Percentiles rank a stretch among this genome's conserved stretches.
Conservation (phyloP, 2,329 filamentous ascomycete genomes). For the Fusarium zealandicum region DNA sequence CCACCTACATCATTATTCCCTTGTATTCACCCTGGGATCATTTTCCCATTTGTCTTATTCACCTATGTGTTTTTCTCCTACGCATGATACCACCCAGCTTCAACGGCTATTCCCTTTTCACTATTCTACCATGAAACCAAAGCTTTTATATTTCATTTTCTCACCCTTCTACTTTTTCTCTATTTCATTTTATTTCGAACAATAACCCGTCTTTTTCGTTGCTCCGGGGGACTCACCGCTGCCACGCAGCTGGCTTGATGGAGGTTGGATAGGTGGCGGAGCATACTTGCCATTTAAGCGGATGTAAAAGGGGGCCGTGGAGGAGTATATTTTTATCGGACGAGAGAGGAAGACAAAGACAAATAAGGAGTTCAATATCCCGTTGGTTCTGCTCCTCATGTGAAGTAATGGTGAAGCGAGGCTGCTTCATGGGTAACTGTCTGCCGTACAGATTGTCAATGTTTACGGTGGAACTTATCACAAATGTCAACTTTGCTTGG, state of each 20-base stretch:
- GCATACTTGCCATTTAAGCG: slow-evolving; percentile 1
- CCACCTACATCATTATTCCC: slow-evolving; percentile 12
- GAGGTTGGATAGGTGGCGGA: slow-evolving; percentile 25
- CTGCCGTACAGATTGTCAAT: no score
- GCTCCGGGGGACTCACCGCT: slow-evolving; percentile 2
- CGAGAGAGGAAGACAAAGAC: slow-evolving; percentile 25
- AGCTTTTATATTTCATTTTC: slow-evolving; percentile 5
- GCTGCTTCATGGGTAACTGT: no score
- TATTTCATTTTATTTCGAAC: neutral
- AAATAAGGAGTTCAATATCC: slow-evolving; percentile 6
- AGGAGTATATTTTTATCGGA: slow-evolving; percentile 12
- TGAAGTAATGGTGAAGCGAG: neutral
- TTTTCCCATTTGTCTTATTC: slow-evolving; percentile 30
- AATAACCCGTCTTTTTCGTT: neutral
- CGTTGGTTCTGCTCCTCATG: neutral
- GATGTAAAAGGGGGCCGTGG: slow-evolving; percentile 3
- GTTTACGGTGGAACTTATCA: no score
- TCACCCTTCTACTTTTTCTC: slow-evolving; percentile 1
- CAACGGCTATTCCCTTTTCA: slow-evolving; percentile 23
- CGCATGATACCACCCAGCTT: slow-evolving; percentile 35
- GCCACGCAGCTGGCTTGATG: neutral
- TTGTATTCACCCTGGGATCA: slow-evolving; percentile 7
- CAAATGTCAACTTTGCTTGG: no score
- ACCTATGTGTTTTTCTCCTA: slow-evolving; percentile 26
- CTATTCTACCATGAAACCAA: slow-evolving; percentile 10